Evolutionary conservation across 345 rosid species (phyloP), one percentile per base, ranked within the genome.

Genomic region (Gossypium longicalyx): DNA sequence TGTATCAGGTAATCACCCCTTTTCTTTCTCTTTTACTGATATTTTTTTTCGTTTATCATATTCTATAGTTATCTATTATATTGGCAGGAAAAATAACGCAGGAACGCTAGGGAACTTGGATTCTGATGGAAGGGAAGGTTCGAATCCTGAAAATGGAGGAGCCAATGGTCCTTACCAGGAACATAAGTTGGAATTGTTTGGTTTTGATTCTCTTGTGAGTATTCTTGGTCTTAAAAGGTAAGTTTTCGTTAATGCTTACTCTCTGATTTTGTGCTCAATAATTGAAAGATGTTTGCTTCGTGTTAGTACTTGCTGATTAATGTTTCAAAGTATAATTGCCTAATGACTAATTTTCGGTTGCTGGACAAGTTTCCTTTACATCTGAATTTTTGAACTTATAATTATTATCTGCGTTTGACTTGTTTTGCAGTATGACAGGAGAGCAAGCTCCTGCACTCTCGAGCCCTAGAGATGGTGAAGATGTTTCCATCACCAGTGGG

Each of bases 221-320:
- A 93, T 96, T 85, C 99, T 96, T 81, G 99, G 99, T 71, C 91
- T 96, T 74, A 91, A 85, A 82, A 96, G 98, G 99, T 96, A 82
- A 25, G 23, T 27, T 80, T 72, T 77, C 61, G 68, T 58, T 62
- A 27, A 15, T 23, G 54, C 41, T 67, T 7, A 22, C 29, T 23
- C 38, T 47, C n/a, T 11, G 13, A 15, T 23, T 15, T 48, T 48
- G 17, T 51, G 59, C 72, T 51, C 47, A 51, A 25, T 69, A n/a
- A n/a, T 69, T 17, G 3, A 12, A 67, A 13, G 19, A 48, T 67
- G 43, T 51, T 47, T 58, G 38, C 63, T 58, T 58, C 15, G 5
- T 22, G 29, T 57, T 57, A 45, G 38, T 22, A 20, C 38, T 67
- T 67, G 23, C 58, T 25, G 20, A 25, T 68, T 49, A 23, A 27